Conservation (phyloP, 139 green algal genomes). For the Coccomyxa sp. region DNA sequence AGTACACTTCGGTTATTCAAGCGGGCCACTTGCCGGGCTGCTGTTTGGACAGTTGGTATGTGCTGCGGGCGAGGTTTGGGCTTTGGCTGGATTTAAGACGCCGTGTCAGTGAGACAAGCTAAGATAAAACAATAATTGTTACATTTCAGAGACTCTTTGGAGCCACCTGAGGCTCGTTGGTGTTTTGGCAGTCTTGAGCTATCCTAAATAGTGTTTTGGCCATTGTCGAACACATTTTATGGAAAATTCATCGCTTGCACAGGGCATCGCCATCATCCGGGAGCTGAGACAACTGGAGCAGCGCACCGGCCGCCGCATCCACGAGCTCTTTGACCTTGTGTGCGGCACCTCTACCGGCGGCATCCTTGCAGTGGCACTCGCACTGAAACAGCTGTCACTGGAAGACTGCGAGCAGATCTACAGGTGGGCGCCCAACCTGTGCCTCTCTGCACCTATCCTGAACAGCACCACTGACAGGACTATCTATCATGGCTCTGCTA, state of each 20-base stretch:
- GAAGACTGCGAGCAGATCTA: conserved; percentile 86
- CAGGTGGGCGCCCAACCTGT: conserved; percentile 37
- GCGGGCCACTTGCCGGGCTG: too few species aligned
- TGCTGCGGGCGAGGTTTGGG: too few species aligned
- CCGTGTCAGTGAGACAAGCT: too few species aligned
- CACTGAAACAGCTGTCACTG: conserved; percentile 61
- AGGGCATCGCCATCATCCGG: conserved; percentile 71
- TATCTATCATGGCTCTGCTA: background rate
- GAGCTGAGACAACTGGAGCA: conserved; percentile 72
- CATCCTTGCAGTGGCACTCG: conserved; percentile 79
- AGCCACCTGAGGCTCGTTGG: background rate
- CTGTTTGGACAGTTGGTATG: too few species aligned
- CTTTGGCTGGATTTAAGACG: too few species aligned
- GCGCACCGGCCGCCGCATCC: conserved; percentile 52
- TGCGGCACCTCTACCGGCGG: conserved; percentile 82
- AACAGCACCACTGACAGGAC: conserved; percentile 3
- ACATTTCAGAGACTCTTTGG: too few species aligned
- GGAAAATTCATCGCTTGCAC: too few species aligned
- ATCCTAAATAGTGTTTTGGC: too few species aligned
- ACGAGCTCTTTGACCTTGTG: conserved; percentile 89
- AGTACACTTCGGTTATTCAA: too few species aligned
- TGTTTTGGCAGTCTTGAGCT: background rate
- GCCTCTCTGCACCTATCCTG: background rate
- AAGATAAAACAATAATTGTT: too few species aligned
- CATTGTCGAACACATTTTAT: too few species aligned